Evolutionary conservation across 2,329 filamentous ascomycete genomes (phyloP).

Genomic region (Aureobasidium sp.): DNA sequence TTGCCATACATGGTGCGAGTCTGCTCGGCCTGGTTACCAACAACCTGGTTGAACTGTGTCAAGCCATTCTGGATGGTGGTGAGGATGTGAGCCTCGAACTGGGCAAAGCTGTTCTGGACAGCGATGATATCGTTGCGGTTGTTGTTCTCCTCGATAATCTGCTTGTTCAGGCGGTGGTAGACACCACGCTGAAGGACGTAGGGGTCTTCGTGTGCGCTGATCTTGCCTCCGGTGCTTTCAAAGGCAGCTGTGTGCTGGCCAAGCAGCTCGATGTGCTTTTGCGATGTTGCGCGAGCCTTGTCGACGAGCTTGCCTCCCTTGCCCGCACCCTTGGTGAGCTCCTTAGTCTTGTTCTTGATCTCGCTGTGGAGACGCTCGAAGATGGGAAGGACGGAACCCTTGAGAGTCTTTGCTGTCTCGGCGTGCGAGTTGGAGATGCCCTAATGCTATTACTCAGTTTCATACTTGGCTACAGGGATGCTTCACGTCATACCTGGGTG

Average conservation of each 20-base stretch:
- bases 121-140: conserved; percentile 84
- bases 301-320: conserved; percentile 88
- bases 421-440: conserved; percentile 80
- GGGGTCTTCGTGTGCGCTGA: conserved; percentile 70
- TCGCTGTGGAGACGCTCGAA: conserved; percentile 89
- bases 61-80: conserved; percentile 75
- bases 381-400: conserved; percentile 75
- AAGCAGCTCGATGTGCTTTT: conserved; percentile 93
- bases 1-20: conserved; percentile 74
- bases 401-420: conserved; percentile 87
- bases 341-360: conserved; percentile 94
- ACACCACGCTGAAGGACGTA: conserved; percentile 81
- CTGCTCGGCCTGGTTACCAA: conserved; percentile 74
- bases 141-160: conserved; percentile 93
- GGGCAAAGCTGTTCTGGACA: conserved; percentile 82
- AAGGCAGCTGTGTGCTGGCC: conserved; percentile 76
- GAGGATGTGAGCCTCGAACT: conserved; percentile 82
- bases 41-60: conserved; percentile 73
- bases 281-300: conserved; percentile 74
- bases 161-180: conserved; percentile 76
- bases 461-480: conserved; percentile 8
- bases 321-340: conserved; percentile 69
- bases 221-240: conserved; percentile 65
- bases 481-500: conserved; percentile 44
- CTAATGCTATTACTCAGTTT: conserved; percentile 35